Conservation (phyloP, 768 basidiomycete genomes). For the Leucocoprinus sp. region DNA sequence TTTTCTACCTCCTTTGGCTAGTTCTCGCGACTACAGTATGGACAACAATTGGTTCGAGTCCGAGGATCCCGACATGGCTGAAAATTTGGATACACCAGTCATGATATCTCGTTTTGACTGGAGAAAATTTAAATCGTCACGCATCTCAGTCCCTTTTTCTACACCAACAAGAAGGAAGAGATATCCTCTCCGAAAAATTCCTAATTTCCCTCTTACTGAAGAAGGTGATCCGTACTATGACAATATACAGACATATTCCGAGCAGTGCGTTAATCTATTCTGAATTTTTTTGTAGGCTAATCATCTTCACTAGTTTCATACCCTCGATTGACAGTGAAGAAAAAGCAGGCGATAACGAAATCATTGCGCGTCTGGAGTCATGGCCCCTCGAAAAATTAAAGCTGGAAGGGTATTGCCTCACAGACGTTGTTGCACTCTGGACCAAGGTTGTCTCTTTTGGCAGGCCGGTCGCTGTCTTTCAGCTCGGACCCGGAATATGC, state of each 20-base stretch:
- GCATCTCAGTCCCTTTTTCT: constrained; percentile 15
- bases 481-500: constrained; percentile 49
- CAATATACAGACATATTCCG: constrained; percentile 44
- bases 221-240: constrained; percentile 36
- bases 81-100: neutral
- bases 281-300: neutral
- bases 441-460: constrained; percentile 54
- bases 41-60: constrained; percentile 34
- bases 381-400: constrained; percentile 57
- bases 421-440: constrained; percentile 62
- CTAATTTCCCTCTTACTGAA: constrained; percentile 24
- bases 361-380: constrained; percentile 55
- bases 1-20: too few species aligned
- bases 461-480: constrained; percentile 58
- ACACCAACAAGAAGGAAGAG: constrained; percentile 5
- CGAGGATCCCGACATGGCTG: constrained; percentile 8
- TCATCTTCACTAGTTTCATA: constrained; percentile 27
- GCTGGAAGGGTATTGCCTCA: constrained; percentile 68
- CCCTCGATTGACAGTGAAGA: constrained; percentile 54
- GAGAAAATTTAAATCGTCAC: constrained; percentile 47
- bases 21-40: too few species aligned
- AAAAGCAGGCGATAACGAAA: constrained; percentile 48
- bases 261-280: constrained; percentile 33
- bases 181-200: constrained; percentile 24
- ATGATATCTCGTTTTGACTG: constrained; percentile 46